Conservation (phyloP, 2,329 filamentous ascomycete species). For the Elsinoe perseae region DNA sequence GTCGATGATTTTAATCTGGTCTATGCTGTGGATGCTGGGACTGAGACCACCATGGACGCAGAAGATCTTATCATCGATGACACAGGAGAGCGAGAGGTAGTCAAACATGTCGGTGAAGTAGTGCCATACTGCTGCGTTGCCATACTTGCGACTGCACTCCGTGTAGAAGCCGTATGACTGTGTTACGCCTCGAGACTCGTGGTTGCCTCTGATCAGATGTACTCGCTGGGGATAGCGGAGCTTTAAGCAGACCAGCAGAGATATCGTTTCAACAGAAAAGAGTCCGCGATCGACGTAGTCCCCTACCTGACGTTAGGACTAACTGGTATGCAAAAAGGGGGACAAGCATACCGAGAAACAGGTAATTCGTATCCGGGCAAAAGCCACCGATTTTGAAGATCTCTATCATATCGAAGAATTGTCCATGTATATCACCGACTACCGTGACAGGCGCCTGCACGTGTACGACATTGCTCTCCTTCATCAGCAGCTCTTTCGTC, state of each 20-base stretch:
- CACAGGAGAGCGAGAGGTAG: conserved; percentile 89
- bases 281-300: conserved; percentile 95
- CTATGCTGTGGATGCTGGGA: conserved; percentile 84
- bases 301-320: conserved; percentile 44
- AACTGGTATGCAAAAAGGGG: conserved; percentile 16
- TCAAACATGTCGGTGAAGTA: conserved; percentile 99
- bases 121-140: conserved; percentile 98
- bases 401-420: conserved; percentile 98
- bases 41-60: conserved; percentile 82
- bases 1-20: conserved; percentile 99
- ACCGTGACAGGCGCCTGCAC: conserved; percentile 93
- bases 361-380: conserved; percentile 95
- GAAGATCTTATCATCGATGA: conserved; percentile 98
- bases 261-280: conserved; percentile 98
- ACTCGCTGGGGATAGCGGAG: conserved; percentile 93
- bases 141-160: conserved; percentile 95
- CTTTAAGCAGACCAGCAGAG: conserved; percentile 92
- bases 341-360: conserved; percentile 69
- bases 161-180: conserved; percentile 99
- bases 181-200: conserved; percentile 89
- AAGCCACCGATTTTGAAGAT: conserved; percentile 98
- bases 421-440: conserved; percentile 95
- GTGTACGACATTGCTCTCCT: conserved; percentile 98
- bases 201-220: conserved; percentile 75
- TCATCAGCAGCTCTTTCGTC: conserved; percentile 97